These are phyloP conservation scores for Xylariaceae sp. DNA, from an alignment of 2,329 filamentous ascomycete genomes.

Conservation along the genomic window DNA sequence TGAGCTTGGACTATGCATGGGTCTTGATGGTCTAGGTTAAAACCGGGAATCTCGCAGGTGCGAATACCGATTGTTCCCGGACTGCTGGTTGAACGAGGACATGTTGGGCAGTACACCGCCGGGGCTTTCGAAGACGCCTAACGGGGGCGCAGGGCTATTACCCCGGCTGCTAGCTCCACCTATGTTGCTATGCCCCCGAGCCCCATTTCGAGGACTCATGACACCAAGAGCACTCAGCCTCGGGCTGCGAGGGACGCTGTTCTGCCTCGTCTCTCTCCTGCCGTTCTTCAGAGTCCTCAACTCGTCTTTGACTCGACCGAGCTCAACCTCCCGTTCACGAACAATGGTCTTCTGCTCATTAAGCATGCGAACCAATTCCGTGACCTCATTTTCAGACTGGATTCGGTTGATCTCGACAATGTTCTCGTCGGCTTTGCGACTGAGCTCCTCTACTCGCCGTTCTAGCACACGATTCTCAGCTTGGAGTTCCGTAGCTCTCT, in stretches of 20 bases:
- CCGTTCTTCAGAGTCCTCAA: slow-evolving; percentile 50
- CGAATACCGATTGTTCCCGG: slow-evolving; percentile 38
- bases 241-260: slow-evolving; percentile 62
- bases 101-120: slow-evolving; percentile 24
- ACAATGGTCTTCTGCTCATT: slow-evolving; percentile 46
- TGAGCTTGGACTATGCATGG: too few species aligned
- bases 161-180: slow-evolving; percentile 48
- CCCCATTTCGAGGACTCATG: slow-evolving; percentile 52
- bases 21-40: too few species aligned
- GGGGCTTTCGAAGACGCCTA: slow-evolving; percentile 37
- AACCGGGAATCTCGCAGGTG: slow-evolving; percentile 44
- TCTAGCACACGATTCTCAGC: slow-evolving; percentile 52
- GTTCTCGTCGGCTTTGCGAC: slow-evolving; percentile 48
- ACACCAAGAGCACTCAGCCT: slow-evolving; percentile 46
- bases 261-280: slow-evolving; percentile 58
- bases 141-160: slow-evolving; percentile 50
- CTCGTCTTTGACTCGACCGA: slow-evolving; percentile 53
- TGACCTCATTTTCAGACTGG: slow-evolving; percentile 43
- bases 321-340: slow-evolving; percentile 55
- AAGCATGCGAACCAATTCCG: slow-evolving; percentile 43
- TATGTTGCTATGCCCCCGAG: slow-evolving; percentile 34
- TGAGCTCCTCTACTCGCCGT: slow-evolving; percentile 44
- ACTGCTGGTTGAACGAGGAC: slow-evolving; percentile 44
- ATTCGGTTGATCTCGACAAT: slow-evolving; percentile 51
- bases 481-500: slow-evolving; percentile 47